These are phyloP conservation scores for Colletotrichum paranaense DNA, from an alignment of 2,329 filamentous ascomycete species.

Conservation along the genomic window DNA sequence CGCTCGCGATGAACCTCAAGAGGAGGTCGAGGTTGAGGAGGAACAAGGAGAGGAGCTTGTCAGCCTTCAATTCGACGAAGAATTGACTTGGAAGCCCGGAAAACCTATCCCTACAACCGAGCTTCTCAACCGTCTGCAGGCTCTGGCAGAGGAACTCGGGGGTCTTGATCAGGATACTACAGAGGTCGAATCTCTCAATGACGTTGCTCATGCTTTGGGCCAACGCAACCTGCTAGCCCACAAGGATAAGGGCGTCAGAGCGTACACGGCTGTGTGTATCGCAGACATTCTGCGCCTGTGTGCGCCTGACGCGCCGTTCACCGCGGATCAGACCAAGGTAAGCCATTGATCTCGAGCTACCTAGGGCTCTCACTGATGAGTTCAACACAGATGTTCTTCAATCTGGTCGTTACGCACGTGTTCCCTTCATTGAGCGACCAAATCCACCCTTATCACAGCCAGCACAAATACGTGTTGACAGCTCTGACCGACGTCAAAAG, in stretches of 20 bases:
- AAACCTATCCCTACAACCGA: slow-evolving; percentile 88
- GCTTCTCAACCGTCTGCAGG: slow-evolving; percentile 83
- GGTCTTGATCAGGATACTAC: slow-evolving; percentile 89
- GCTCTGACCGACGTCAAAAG: slow-evolving; percentile 95
- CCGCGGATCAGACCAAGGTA: slow-evolving; percentile 89
- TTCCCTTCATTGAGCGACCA: slow-evolving; percentile 88
- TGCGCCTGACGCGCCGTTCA: slow-evolving; percentile 95
- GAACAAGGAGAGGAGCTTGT: slow-evolving; percentile 42
- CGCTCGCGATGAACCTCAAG: slow-evolving; percentile 33
- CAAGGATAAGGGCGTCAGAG: slow-evolving; percentile 93
- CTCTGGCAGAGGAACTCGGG: slow-evolving; percentile 83
- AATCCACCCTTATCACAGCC: slow-evolving; percentile 88
- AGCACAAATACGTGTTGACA: slow-evolving; percentile 90
- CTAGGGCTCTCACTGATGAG: slow-evolving; percentile 13
- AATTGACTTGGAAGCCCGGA: slow-evolving; percentile 91
- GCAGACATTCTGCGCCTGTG: slow-evolving; percentile 94
- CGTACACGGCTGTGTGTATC: slow-evolving; percentile 87
- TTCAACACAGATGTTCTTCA: slow-evolving; percentile 83
- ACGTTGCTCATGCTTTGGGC: slow-evolving; percentile 87
- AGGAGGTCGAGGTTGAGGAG: slow-evolving; percentile 36
- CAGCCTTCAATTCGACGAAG: slow-evolving; percentile 82
- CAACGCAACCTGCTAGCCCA: slow-evolving; percentile 86
- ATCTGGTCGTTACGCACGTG: slow-evolving; percentile 84
- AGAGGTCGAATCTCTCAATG: slow-evolving; percentile 83
- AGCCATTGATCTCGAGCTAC: slow-evolving; percentile 37